Percentiles rank a stretch among this genome's conserved stretches.
Evolutionary conservation across 768 basidiomycete genomes (phyloP).

Genomic region (Pisolithus albus): DNA sequence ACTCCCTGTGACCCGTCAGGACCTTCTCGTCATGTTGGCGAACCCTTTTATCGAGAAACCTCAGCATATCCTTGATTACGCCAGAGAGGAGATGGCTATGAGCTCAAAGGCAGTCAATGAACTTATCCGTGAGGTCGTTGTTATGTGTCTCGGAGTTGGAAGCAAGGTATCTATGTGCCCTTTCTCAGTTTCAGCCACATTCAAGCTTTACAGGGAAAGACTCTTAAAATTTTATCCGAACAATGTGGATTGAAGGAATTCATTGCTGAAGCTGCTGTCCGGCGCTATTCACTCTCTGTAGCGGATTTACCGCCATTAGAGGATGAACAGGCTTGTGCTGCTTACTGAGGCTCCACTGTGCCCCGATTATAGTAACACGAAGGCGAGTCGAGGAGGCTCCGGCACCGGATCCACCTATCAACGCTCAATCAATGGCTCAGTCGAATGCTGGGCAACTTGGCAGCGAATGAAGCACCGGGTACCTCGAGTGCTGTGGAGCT

Average conservation of each 20-base stretch:
- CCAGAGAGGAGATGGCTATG: constrained; percentile 37
- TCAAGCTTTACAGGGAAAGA: constrained; percentile 47
- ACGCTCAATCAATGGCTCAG: background rate
- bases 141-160: constrained; percentile 52
- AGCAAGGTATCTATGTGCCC: constrained; percentile 33
- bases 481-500: background rate
- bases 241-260: constrained; percentile 37
- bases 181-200: constrained; percentile 2
- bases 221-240: constrained; percentile 53
- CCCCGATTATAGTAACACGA: constrained; percentile 41
- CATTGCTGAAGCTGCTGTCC: constrained; percentile 41
- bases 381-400: constrained; percentile 16
- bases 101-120: constrained; percentile 33
- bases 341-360: constrained; percentile 48
- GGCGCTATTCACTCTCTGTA: constrained; percentile 44
- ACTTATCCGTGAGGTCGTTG: constrained; percentile 54
- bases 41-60: constrained; percentile 67
- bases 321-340: constrained; percentile 37
- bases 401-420: constrained; percentile 9
- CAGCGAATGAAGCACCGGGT: background rate
- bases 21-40: constrained; percentile 55
- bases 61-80: constrained; percentile 45
- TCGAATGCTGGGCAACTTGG: background rate
- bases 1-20: constrained; percentile 48
- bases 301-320: constrained; percentile 53